Evolutionary conservation across 257 asterid genomes (phyloP), one percentile per base, ranked within the genome.

Genomic region (Solanum dulcamara): DNA sequence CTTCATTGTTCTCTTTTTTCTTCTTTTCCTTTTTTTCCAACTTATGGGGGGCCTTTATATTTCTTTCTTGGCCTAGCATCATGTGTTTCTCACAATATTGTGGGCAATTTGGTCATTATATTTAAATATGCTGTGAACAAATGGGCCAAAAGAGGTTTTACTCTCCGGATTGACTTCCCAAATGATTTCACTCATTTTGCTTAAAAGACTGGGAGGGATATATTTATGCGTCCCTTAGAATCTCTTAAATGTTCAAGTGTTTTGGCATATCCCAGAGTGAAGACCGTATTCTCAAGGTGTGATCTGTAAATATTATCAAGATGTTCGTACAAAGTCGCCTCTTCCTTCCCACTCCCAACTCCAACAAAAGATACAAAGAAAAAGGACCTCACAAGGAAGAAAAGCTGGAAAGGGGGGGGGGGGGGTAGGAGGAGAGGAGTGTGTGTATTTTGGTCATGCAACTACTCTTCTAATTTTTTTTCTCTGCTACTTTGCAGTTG

Each of bases 401-500:
- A 42, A 75, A 14, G 24, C 0, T 0, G 40, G 60, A 8, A 28
- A 2, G 82, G 59, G 17, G 3, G 7, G 4, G 10, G 42, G 4
- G 82, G 59, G 17, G 3, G 7, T 9, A 18, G 42, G 28, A 9
- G 64, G 44, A 28, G 83, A 46, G 60, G 62, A 1, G 18, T 26
- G 55, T n/a, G 74, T 15, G 26, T 77, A 12, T 46, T 44, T 24
- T 46, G 2, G 46, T 48, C 64, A 17, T 1, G 18, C 83, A 17
- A 79, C 5, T 48, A 28, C 62, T 46, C 67, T 26, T 81, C 64
- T 2, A 67, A 37, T 20, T 62, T 22, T 32, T 51, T 22, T 15
- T 70, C 79, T 53, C 74, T 80, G 89, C 74, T 88, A 79, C 85
- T 60, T 84, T 92, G 89, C 92, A 95, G 99, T 89, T 95, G 81